phyloP scores from a whole-genome alignment of 2,329 filamentous ascomycete species.

The Diaporthe velutina region DNA sequence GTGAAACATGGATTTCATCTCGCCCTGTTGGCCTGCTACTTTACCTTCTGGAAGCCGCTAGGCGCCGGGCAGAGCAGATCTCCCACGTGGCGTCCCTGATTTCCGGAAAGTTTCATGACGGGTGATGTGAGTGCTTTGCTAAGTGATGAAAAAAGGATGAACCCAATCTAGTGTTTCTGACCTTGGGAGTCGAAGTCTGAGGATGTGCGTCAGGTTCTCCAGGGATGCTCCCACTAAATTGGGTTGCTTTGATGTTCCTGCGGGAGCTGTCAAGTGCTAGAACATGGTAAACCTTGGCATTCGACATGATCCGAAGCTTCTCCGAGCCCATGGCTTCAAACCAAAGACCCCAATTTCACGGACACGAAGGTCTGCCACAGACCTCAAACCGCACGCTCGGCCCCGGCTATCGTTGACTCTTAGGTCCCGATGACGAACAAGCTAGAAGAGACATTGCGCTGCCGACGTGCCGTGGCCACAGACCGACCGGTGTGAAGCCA shows the following conservation, averaged over 20 bases:
- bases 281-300: neutral
- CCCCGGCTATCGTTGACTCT: neutral
- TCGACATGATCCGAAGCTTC: neutral
- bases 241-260: neutral
- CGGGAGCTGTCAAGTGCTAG: conserved; percentile 1
- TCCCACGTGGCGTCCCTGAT: neutral
- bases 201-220: neutral
- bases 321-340: neutral
- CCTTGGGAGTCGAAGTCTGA: neutral
- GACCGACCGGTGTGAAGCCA: neutral
- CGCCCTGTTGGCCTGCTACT: neutral
- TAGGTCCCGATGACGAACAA: neutral
- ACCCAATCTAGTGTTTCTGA: conserved; percentile 8
- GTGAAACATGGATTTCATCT: neutral
- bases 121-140: neutral
- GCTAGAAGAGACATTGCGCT: neutral
- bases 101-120: neutral
- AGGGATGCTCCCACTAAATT: neutral
- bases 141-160: neutral
- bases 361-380: conserved; percentile 1
- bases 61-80: neutral
- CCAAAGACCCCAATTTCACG: neutral
- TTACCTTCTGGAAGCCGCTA: neutral
- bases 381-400: conserved; percentile 14
- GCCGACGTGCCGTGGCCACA: neutral